Evolutionary conservation across 2,329 filamentous ascomycete genomes (phyloP), one percentile per base, ranked within the genome.

Genomic region (Didymella pomorum): DNA sequence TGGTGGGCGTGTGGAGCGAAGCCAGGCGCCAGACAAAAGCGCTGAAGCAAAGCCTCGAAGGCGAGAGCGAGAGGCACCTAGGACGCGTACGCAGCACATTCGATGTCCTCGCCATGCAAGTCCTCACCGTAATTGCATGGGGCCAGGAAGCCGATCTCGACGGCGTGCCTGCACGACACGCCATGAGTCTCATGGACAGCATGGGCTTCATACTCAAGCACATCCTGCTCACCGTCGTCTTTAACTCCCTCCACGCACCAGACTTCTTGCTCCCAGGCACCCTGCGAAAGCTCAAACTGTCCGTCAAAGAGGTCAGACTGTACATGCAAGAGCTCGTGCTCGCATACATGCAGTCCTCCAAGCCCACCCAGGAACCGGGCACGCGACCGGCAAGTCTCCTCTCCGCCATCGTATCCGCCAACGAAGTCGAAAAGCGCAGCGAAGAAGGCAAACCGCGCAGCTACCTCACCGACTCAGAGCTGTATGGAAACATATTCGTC

Each of bases 401-500:
- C 10, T 56, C 51, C 16, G 60, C 39, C 70, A 71, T 65, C 29
- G 52, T 66, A 10, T 54, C 45, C 8, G 65, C 68, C 1, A 66
- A 66, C 31, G 63, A 69, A 37, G 23, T 51, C n/a, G 60, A 65
- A 44, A 65, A 68, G 41, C 56, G 56, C 31, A 51, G 57, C 25
- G 46, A 58, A 14, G 25, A 35, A 29, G 33, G 18, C 14, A 21
- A 58, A 35, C 8, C 45, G 16, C 12, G 37, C 42, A 31, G 20
- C 33, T 42, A 63, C 61, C 61, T 50, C 59, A 39, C 58, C 18
- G 48, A 65, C 7, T 71, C 71, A 39, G 82, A 85, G 57, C 79
- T 85, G 6, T 80, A 80, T 39, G 80, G 82, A 21, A 84, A 84
- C 42, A 66, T 83, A 45, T 82, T 82, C 52, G 72, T 80, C 2